Evolutionary conservation across 2,329 filamentous ascomycete genomes (phyloP), one percentile per base, ranked within the genome.

Genomic region (Calonectria montana): DNA sequence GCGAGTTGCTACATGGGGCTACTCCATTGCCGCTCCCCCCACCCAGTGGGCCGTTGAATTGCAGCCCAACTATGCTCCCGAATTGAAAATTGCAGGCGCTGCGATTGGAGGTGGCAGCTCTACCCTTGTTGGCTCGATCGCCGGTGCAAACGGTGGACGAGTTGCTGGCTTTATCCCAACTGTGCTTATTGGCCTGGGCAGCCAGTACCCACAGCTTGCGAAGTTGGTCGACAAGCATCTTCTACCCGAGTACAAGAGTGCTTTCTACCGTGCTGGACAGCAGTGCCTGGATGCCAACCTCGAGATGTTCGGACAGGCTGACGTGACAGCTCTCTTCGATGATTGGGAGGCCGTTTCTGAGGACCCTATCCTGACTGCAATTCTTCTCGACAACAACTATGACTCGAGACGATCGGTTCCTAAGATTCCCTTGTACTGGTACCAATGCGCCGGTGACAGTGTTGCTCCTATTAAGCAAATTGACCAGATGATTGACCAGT

Each of bases 361-460:
- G 25, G 79, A 71, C 21, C 76, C 70, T 3, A 77, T 82, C 31
- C 53, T 77, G 0, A 77, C 80, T 16, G 80, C 79, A 65, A 75
- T 81, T 39, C 74, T 75, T 39, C 79, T 81, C 2, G 78, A 79
- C 21, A 82, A 86, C 50, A 35, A 27, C 27, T 29, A 57, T 16
- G 64, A 57, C 39, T 27, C 25, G 6, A 25, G 47, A 45, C 23
- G 37, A 47, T 83, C 83, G 2, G 79, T 83, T 0, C 88, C 88
- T 1, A 74, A 81, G 35, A 86, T 88, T 73, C 88, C 88, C 0
- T 63, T 89, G 6, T 87, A 86, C 73, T 78, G 87, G 3, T 89
- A 89, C 78, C 88, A 90, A 74, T 85, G 86, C 0, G 81, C 85
- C 23, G 73, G 76, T 4, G 88, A 90, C 63, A 84, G 88, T 68